Base-by-base conservation (phyloP, 495 filamentous ascomycete genomes). In the Aspergillus kassunensis region DNA sequence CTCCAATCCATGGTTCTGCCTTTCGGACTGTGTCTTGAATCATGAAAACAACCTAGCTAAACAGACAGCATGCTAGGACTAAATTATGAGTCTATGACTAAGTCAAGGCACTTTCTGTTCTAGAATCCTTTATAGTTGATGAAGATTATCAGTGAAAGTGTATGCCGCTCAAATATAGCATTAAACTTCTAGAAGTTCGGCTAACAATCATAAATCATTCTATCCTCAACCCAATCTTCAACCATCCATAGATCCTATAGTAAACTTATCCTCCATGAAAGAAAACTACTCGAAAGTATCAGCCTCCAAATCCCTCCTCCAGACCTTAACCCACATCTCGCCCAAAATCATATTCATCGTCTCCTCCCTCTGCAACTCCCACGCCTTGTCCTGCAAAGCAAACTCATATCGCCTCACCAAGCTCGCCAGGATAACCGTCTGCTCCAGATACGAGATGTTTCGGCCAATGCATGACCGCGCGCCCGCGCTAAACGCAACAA, bases 351-450 rank as follows among this genome's bases (percentile, higher is more conserved):
- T 63, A 60, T 71, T 72, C 60, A 71, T 66, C 13, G 63, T 69
- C 61, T 77, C 74, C 55, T 55, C 31, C 21, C 65, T 49, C 52
- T 68, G 55, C 57, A 67, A 25, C 54, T 72, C 66, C 66, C 70
- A 78, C 1, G 48, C 65, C 4, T 59, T 67, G 24, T 58, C 36
- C 19, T 70, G 54, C 46, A 79, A 47, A 16, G 66, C 64, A 54
- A 79, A 69, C 7, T 74, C 66, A 57, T 73, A 77, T 15, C 71
- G 61, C 51, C 75, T 69, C 13, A 77, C 65, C 42, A 78, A 44
- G 11, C 63, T 66, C 10, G 74, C 71, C 43, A 76, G 30, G 2
- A 69, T 55, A 34, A 74, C 70, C 0, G 64, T 64, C 58, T 77
- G 73, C 58, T 76, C 73, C 27, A 77, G 57, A 40, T 74, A 75